Percentiles rank a stretch among this genome's conserved stretches.
Evolutionary conservation across 2,329 filamentous ascomycete genomes (phyloP).

Genomic region (Apiospora sp.): DNA sequence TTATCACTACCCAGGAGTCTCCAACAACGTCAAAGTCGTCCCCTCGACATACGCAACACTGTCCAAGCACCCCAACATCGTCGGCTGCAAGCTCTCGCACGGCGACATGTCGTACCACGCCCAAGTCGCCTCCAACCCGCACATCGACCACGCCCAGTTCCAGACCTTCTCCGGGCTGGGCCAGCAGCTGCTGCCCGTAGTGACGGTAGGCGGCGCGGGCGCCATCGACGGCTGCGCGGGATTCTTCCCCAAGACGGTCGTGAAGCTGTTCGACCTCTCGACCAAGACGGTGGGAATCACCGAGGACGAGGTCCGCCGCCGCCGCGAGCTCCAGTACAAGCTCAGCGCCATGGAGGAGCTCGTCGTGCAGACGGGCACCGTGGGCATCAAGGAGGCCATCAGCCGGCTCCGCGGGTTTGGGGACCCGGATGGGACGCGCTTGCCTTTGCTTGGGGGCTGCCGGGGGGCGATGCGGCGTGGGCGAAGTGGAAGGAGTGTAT

Average conservation of each 20-base stretch:
- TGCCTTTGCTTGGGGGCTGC: constrained; percentile 67
- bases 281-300: constrained; percentile 37
- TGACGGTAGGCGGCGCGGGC: constrained; percentile 42
- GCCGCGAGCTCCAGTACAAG: constrained; percentile 65
- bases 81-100: constrained; percentile 75
- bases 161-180: constrained; percentile 70
- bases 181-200: constrained; percentile 68
- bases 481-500: constrained; percentile 57
- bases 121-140: constrained; percentile 65
- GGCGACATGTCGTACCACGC: constrained; percentile 71
- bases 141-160: constrained; percentile 66
- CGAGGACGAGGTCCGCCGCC: constrained; percentile 56
- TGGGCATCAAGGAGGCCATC: constrained; percentile 72
- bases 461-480: constrained; percentile 65
- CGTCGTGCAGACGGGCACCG: constrained; percentile 65
- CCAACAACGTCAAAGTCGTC: constrained; percentile 68
- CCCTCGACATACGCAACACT: constrained; percentile 65
- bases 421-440: constrained; percentile 63
- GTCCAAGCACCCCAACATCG: constrained; percentile 70
- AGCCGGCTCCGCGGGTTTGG: constrained; percentile 66
- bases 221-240: constrained; percentile 50
- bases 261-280: constrained; percentile 61
- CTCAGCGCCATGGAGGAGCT: constrained; percentile 69
- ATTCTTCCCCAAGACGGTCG: constrained; percentile 69
- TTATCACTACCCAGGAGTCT: constrained; percentile 73